These are phyloP conservation scores for Ilyonectria sp. DNA, from an alignment of 2,329 filamentous ascomycete genomes.

Conservation along the genomic window DNA sequence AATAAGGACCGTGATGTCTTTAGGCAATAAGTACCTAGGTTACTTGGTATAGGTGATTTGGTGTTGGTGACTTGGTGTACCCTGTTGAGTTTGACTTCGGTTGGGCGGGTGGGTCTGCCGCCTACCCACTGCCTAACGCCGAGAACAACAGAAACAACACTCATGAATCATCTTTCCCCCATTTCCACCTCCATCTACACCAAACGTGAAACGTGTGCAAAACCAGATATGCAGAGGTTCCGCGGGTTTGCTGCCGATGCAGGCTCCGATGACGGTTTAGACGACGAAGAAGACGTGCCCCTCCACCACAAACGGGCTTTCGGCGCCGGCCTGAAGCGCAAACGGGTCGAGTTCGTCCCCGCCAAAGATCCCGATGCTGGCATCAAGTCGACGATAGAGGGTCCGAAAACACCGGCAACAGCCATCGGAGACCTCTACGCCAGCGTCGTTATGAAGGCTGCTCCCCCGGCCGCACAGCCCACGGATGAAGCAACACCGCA, in stretches of 20 bases:
- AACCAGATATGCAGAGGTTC: constrained; percentile 48
- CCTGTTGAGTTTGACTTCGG: too few species aligned
- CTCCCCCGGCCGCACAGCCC: constrained; percentile 26
- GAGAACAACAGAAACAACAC: too few species aligned
- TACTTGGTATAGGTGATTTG: too few species aligned
- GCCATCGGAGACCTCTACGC: constrained; percentile 73
- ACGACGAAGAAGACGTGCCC: constrained; percentile 63
- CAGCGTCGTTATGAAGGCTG: constrained; percentile 71
- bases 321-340: constrained; percentile 69
- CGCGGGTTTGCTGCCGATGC: constrained; percentile 42
- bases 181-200: neutral
- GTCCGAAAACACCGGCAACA: constrained; percentile 34
- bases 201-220: neutral
- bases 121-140: too few species aligned
- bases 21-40: too few species aligned
- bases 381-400: constrained; percentile 31
- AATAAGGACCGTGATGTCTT: too few species aligned
- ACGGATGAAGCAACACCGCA: neutral
- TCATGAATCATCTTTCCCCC: too few species aligned
- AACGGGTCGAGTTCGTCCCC: constrained; percentile 70
- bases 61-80: too few species aligned
- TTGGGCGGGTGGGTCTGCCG: too few species aligned
- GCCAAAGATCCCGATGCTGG: constrained; percentile 59
- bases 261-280: constrained; percentile 50
- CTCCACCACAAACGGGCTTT: constrained; percentile 69